Evolutionary conservation across 106 monocot species (phyloP).

Genomic region (Cymbidium sinense): DNA sequence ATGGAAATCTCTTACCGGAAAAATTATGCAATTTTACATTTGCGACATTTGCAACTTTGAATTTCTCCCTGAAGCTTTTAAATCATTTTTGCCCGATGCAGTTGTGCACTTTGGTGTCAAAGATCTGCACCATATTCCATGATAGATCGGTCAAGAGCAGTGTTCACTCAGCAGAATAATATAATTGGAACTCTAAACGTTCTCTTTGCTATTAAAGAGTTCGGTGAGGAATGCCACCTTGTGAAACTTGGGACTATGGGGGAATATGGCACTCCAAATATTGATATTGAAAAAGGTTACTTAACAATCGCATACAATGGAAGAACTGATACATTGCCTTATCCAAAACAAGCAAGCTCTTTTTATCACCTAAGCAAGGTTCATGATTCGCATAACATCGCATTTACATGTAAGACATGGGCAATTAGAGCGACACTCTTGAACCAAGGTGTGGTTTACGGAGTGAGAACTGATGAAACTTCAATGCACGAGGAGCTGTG

Average conservation of each 20-base stretch:
- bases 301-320: slow-evolving; percentile 93
- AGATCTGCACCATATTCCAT: slow-evolving; percentile 98
- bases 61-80: slow-evolving; percentile 74
- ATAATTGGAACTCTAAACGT: slow-evolving; percentile 95
- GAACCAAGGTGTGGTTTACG: slow-evolving; percentile 97
- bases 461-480: slow-evolving; percentile 82
- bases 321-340: slow-evolving; percentile 94
- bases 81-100: slow-evolving; percentile 75
- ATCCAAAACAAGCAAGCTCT: slow-evolving; percentile 98
- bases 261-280: too few relatives aligned
- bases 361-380: too few relatives aligned
- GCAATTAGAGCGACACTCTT: slow-evolving; percentile 85
- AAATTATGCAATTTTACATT: slow-evolving; percentile 67
- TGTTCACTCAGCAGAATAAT: slow-evolving; percentile 94
- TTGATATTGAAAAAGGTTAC: too few relatives aligned
- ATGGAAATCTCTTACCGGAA: slow-evolving; percentile 78
- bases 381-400: too few relatives aligned
- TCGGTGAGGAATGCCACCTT: too few relatives aligned
- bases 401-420: too few relatives aligned
- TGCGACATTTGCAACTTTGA: too few relatives aligned
- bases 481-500: too few relatives aligned
- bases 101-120: slow-evolving; percentile 96
- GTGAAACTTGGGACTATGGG: too few relatives aligned
- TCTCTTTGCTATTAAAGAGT: too few relatives aligned
- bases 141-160: slow-evolving; percentile 87